These are phyloP conservation scores for Diaporthe eres DNA, from an alignment of 2,329 filamentous ascomycete species.

Conservation along the genomic window DNA sequence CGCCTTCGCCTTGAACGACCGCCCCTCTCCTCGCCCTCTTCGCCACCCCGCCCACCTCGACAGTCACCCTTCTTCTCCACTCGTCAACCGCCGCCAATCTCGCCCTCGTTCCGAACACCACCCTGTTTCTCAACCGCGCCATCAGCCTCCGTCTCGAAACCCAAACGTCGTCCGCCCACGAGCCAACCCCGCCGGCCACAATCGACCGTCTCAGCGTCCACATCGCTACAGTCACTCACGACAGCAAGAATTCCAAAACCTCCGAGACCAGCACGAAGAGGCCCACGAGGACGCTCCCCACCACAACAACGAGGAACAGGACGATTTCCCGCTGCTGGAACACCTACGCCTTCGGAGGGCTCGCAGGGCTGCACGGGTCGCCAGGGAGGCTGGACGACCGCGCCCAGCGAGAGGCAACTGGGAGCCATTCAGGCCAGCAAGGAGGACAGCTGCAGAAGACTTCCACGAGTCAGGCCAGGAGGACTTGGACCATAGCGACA, in stretches of 20 bases:
- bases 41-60: neutral
- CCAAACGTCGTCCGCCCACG: neutral
- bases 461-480: neutral
- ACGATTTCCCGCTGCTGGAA: conserved; percentile 2
- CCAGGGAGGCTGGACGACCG: conserved; percentile 21
- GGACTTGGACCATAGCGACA: neutral
- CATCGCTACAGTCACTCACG: neutral
- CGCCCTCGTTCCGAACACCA: neutral
- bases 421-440: conserved; percentile 1
- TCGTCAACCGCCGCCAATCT: neutral
- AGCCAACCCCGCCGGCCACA: neutral
- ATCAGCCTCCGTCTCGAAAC: neutral
- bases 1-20: neutral
- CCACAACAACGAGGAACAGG: neutral
- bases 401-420: conserved; percentile 11
- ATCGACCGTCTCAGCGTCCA: neutral
- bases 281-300: neutral
- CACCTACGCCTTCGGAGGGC: conserved; percentile 24
- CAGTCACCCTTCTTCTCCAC: neutral
- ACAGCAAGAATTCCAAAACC: neutral
- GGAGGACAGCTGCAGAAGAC: neutral
- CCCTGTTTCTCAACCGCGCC: neutral
- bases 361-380: conserved; percentile 28
- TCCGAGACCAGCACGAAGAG: neutral
- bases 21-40: neutral